Evolutionary conservation across 2,329 filamentous ascomycete species (phyloP).

Genomic region (Diplodia sapinea): DNA sequence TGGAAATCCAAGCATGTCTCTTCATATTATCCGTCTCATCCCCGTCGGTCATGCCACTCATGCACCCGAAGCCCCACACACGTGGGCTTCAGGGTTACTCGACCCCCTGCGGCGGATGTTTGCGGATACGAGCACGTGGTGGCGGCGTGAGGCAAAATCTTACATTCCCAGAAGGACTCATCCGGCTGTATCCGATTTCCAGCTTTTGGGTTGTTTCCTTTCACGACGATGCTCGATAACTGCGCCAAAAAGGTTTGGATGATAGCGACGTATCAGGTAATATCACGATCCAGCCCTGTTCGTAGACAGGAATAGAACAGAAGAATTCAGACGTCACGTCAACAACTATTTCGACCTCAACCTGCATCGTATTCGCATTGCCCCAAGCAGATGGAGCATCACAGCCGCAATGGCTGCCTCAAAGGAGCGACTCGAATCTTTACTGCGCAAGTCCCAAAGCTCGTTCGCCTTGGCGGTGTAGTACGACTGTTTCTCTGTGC

Average conservation of each 20-base stretch:
- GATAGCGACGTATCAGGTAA: neutral
- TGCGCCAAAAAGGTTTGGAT: neutral
- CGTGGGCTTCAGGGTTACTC: slow-evolving; percentile 20
- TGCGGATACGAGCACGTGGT: slow-evolving; percentile 19
- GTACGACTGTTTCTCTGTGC: neutral
- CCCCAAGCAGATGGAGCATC: neutral
- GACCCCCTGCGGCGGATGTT: slow-evolving; percentile 20
- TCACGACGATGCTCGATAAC: slow-evolving; percentile 3
- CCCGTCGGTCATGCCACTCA: slow-evolving; percentile 1
- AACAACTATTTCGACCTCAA: neutral
- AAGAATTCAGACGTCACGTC: neutral
- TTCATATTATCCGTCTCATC: neutral
- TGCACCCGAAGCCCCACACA: slow-evolving; percentile 11
- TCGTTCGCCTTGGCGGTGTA: neutral
- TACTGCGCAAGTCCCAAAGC: neutral
- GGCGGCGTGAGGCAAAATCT: slow-evolving; percentile 14
- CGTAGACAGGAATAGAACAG: slow-evolving; percentile 24
- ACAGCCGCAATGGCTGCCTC: neutral
- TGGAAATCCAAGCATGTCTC: slow-evolving; percentile 22
- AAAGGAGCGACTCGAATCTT: neutral
- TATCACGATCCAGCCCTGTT: slow-evolving; percentile 10
- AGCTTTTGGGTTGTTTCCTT: slow-evolving; percentile 1
- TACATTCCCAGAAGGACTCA: neutral
- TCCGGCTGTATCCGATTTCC: slow-evolving; percentile 12
- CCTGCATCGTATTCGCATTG: neutral